phyloP scores from a whole-genome alignment of 257 asterid genomes.

The Forsythia suspensa region DNA sequence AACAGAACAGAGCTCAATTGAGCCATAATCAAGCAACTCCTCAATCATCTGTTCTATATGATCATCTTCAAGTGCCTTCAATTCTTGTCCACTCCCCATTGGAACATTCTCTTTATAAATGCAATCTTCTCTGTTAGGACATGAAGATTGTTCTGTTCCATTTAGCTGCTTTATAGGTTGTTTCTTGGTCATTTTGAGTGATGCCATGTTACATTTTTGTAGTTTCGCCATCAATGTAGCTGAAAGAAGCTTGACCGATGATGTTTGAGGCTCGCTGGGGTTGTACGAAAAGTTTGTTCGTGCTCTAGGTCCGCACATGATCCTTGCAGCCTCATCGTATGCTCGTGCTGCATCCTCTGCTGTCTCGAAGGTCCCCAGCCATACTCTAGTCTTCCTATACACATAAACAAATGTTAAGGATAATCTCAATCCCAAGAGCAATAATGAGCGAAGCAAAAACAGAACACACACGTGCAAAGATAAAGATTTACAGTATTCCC shows the following conservation, averaged over 20 bases:
- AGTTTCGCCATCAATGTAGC: constrained; percentile 76
- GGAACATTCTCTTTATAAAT: constrained; percentile 19
- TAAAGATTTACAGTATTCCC: too few species aligned
- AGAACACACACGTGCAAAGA: too few species aligned
- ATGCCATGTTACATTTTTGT: constrained; percentile 69
- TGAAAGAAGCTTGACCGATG: constrained; percentile 61
- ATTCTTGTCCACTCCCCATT: constrained; percentile 16
- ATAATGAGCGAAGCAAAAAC: too few species aligned
- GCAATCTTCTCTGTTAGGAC: constrained; percentile 2
- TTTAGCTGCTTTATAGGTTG: constrained; percentile 14
- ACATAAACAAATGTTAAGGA: neutral
- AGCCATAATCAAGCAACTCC: constrained; percentile 72
- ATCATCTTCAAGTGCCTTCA: constrained; percentile 63
- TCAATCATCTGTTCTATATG: constrained; percentile 87
- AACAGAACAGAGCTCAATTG: constrained; percentile 62
- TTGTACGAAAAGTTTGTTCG: constrained; percentile 72
- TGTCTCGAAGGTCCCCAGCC: constrained; percentile 95
- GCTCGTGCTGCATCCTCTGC: constrained; percentile 94
- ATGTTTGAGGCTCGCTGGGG: constrained; percentile 49
- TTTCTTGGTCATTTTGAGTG: constrained; percentile 54
- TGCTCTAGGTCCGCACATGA: constrained; percentile 81
- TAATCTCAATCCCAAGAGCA: neutral
- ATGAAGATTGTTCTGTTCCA: constrained; percentile 3
- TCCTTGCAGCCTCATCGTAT: constrained; percentile 85
- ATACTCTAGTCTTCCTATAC: constrained; percentile 80